These are phyloP conservation scores for Colletotrichum orchidophilum DNA, from an alignment of 2,329 filamentous ascomycete genomes.

Conservation along the genomic window DNA sequence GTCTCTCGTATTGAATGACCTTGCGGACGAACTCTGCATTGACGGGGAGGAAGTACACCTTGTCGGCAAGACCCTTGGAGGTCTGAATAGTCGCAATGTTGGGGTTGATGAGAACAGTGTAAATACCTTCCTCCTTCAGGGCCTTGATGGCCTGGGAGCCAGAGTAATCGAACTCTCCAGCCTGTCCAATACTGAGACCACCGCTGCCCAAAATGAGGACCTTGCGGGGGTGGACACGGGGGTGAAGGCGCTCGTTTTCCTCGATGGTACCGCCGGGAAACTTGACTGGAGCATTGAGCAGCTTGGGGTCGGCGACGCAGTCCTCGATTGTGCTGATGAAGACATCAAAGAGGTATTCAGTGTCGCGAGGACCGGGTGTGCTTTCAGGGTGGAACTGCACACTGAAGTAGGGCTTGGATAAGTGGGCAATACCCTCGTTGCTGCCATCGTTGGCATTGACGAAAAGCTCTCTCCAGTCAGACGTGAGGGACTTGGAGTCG, in stretches of 20 bases:
- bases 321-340: constrained; percentile 88
- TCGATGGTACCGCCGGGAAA: constrained; percentile 87
- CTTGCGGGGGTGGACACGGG: constrained; percentile 89
- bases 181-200: constrained; percentile 96
- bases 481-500: constrained; percentile 77
- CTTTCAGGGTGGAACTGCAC: constrained; percentile 99
- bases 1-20: constrained; percentile 93
- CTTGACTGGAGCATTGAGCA: constrained; percentile 77
- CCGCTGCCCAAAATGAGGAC: constrained; percentile 93
- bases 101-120: constrained; percentile 97
- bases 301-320: constrained; percentile 72
- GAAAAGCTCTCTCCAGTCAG: constrained; percentile 92
- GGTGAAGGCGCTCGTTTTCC: constrained; percentile 81
- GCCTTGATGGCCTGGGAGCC: constrained; percentile 99
- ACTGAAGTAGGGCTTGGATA: constrained; percentile 90
- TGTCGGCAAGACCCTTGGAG: constrained; percentile 96
- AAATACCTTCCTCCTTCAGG: constrained; percentile 96
- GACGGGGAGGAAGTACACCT: constrained; percentile 98
- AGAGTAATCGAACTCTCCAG: constrained; percentile 98
- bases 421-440: constrained; percentile 96
- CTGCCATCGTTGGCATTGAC: constrained; percentile 98
- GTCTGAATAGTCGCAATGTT: constrained; percentile 99
- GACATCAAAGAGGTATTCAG: constrained; percentile 96
- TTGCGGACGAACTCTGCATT: constrained; percentile 97
- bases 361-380: constrained; percentile 93